Evolutionary conservation across 805 yeast genomes (phyloP).

Genomic region (Metahyphopichia silvanorum): DNA sequence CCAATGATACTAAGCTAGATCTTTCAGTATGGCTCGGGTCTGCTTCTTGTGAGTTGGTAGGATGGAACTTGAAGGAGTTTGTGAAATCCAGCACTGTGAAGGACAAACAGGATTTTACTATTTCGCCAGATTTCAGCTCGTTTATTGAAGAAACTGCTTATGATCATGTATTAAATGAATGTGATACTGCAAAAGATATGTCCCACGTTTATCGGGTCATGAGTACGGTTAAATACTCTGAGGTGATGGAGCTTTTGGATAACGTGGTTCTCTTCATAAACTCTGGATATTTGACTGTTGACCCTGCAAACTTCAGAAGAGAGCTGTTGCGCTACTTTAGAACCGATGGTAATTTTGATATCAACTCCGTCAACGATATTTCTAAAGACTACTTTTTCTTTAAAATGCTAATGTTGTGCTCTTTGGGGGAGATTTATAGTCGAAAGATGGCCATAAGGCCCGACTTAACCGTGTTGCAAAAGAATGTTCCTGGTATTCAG

Average conservation of each 20-base stretch:
- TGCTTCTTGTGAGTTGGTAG: conserved; percentile 21
- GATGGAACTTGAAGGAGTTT: conserved; percentile 20
- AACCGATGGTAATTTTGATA: conserved; percentile 5
- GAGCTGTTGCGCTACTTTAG: conserved; percentile 11
- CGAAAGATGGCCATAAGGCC: too few relatives aligned
- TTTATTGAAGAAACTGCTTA: conserved; percentile 20
- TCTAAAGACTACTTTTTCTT: conserved; percentile 14
- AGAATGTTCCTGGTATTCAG: conserved; percentile 17
- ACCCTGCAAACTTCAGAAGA: conserved; percentile 14
- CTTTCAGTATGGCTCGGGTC: conserved; percentile 20
- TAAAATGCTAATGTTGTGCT: conserved; percentile 17
- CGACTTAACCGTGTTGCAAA: conserved; percentile 5
- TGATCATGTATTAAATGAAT: conserved; percentile 10
- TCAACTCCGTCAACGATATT: conserved; percentile 1
- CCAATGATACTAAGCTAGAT: conserved; percentile 7
- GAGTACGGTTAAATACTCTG: not conserved
- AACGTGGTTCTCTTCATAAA: conserved; percentile 17
- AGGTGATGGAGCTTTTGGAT: conserved; percentile 8
- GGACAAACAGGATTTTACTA: conserved; percentile 8
- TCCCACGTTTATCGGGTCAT: not conserved
- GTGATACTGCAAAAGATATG: conserved; percentile 1
- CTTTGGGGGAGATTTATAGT: conserved; percentile 21
- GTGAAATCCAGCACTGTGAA: conserved; percentile 4
- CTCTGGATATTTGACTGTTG: conserved; percentile 22
- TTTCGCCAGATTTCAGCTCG: conserved; percentile 20